Base-by-base conservation (phyloP, 371 early-diverging fungal genomes). In the Apophysomyces elegans region DNA sequence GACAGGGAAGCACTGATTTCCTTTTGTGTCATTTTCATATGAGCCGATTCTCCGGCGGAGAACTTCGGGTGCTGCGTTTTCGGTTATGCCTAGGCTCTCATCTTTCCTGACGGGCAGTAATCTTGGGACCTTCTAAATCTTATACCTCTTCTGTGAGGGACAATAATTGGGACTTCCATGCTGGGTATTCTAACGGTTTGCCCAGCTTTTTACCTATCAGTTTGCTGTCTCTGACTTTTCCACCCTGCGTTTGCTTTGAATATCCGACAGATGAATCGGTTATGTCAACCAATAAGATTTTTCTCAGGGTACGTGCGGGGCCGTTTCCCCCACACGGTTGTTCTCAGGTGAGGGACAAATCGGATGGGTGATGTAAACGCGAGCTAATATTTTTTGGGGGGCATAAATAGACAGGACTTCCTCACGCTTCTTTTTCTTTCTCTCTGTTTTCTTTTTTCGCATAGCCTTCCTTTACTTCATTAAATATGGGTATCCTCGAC, bases 401-500 rank as follows among this genome's bases (percentile, higher is more conserved):
- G 35, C 54, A 50, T 50, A 50, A 50, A 50, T 50, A 50, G 54
- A 7, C 54, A 21, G 21, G 21, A 50, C 21, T 9, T n/a, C 54
- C 54, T 50, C 54, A 26, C 21, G 21, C 54, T 50, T 50, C 54
- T 11, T 21, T 50, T 21, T 21, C 21, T 50, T 50, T 21, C 54
- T 11, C 9, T 50, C 21, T 78, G 37, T 66, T 63, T 26, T 61
- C 74, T 77, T 62, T 41, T 74, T 81, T 58, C 32, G 37, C 36
- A 1, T 62, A 46, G 14, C 9, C 16, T 57, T 45, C 16, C 41
- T 44, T 61, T 61, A 50, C 21, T 21, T 61, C 65, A 26, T 3
- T 26, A 26, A 80, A 73, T 71, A 89, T 89, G 89, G 92, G 91
- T 80, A 70, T 93, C 62, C 84, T 89, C 65, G 90, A 90, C 75